Base-by-base conservation (phyloP, 2,329 filamentous ascomycete genomes). In the Cordyceps tenuipes region DNA sequence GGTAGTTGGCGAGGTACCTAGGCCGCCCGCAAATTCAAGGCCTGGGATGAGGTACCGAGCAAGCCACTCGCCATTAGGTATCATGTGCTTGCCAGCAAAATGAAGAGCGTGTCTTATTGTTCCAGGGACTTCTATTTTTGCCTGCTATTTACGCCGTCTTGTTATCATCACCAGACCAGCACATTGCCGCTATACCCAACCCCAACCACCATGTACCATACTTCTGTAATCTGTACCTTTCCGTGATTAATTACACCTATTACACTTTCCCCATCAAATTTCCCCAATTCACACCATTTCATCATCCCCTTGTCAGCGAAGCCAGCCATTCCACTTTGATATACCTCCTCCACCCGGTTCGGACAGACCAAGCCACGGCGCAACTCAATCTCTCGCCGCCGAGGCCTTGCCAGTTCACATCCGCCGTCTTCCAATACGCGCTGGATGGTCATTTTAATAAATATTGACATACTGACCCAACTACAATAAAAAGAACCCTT, bases 241-340 rank as follows among this genome's bases (percentile, higher is more conserved):
- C 43, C 29, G 39, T 41, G 31, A 57, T 57, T 39, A 49, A 49
- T 29, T 39, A 49, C 31, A 47, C 31, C 19, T 55, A 15, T 36
- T 21, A 29, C 15, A 49, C 8, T 29, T 49, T 50, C n/a, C 47
- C 55, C 47, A 58, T 58, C 56, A 58, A 58, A 58, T 58, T 52
- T 58, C 56, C 56, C 53, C 48, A 51, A 51, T 52, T 58, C 56
- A n/a, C 34, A 46, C 39, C 48, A 58, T 46, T 52, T 52, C 46
- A 23, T 51, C 47, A 44, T 51, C 17, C 48, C 47, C 55, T 57
- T 39, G 31, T 19, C 29, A 5, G 19, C 15, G 17, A 17, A 39
- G 13, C 48, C 51, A 26, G 46, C 55, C 54, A 23, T 31, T 19
- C 54, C 29, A 10, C 19, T 23, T 31, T 21, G 29, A 49, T 46